These are phyloP conservation scores for Cicer arietinum DNA, from an alignment of 306 rosid genomes.

Conservation along the genomic window DNA sequence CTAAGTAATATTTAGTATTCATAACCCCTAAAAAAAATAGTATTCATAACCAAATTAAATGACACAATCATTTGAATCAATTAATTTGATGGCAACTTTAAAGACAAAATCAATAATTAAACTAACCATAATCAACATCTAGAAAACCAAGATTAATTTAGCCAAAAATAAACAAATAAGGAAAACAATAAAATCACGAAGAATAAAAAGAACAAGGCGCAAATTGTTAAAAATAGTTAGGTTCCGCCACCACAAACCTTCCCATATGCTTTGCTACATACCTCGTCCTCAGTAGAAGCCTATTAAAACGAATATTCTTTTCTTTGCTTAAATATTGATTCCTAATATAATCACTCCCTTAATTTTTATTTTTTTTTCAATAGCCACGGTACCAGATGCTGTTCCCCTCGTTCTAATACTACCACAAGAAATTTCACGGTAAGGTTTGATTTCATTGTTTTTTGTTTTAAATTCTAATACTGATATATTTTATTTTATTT, in stretches of 20 bases:
- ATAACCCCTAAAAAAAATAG: too few relatives aligned
- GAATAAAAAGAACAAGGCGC: not conserved
- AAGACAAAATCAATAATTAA: too few relatives aligned
- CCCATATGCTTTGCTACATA: not conserved
- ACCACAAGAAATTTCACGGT: slow-evolving; percentile 31
- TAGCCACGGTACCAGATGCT: slow-evolving; percentile 35
- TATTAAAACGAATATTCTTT: slow-evolving; percentile 51
- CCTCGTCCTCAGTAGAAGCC: slow-evolving; percentile 28
- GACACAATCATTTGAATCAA: too few relatives aligned
- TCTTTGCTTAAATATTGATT: slow-evolving; percentile 38
- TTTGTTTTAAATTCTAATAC: not conserved
- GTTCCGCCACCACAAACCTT: slow-evolving; percentile 33
- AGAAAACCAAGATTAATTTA: too few relatives aligned
- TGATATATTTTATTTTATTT: not conserved
- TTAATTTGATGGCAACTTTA: too few relatives aligned
- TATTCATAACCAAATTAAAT: too few relatives aligned
- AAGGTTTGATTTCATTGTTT: not conserved
- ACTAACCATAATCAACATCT: too few relatives aligned
- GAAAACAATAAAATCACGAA: too few relatives aligned
- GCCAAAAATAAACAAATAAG: too few relatives aligned
- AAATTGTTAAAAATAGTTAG: slow-evolving; percentile 10
- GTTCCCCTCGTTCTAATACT: not conserved
- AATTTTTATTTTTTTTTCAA: slow-evolving; percentile 16
- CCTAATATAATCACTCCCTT: not conserved
- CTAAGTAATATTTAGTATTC: too few relatives aligned